phyloP scores from a whole-genome alignment of 2,329 filamentous ascomycete species.

The Metarhizium robertsii region DNA sequence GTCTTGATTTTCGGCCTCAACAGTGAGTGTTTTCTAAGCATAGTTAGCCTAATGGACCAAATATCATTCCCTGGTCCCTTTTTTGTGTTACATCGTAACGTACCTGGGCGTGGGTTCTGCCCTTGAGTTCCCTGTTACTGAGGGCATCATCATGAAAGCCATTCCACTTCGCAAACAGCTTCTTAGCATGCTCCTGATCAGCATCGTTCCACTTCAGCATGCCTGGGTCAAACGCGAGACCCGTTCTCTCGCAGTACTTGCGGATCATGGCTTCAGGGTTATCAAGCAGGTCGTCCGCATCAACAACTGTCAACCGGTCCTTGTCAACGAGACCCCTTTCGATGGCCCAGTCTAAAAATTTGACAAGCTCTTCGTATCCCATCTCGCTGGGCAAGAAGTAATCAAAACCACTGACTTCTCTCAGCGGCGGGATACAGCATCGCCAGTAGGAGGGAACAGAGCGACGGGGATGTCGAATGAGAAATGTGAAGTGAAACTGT shows the following conservation, averaged over 20 bases:
- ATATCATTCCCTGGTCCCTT: background rate
- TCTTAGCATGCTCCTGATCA: slow-evolving; percentile 61
- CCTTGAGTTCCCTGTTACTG: slow-evolving; percentile 65
- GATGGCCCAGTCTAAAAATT: slow-evolving; percentile 77
- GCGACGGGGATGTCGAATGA: slow-evolving; percentile 90
- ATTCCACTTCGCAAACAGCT: slow-evolving; percentile 90
- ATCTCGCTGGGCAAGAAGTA: slow-evolving; percentile 82
- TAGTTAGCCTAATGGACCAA: background rate
- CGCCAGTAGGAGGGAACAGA: slow-evolving; percentile 91
- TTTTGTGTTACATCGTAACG: slow-evolving; percentile 4
- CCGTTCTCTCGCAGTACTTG: slow-evolving; percentile 74
- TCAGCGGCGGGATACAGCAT: slow-evolving; percentile 83
- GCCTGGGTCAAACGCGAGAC: slow-evolving; percentile 60
- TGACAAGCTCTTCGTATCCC: slow-evolving; percentile 80
- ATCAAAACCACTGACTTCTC: slow-evolving; percentile 73
- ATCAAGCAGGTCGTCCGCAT: slow-evolving; percentile 90
- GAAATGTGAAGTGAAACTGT: slow-evolving; percentile 87
- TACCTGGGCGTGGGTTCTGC: slow-evolving; percentile 55
- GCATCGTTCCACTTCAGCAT: slow-evolving; percentile 84
- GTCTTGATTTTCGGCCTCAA: slow-evolving; percentile 58
- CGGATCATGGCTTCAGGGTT: slow-evolving; percentile 66
- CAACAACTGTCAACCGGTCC: slow-evolving; percentile 70
- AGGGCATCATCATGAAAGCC: slow-evolving; percentile 96
- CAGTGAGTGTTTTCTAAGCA: slow-evolving; percentile 48
- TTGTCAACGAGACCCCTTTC: slow-evolving; percentile 62